phyloP scores from a whole-genome alignment of 2,329 filamentous ascomycete genomes.

The Fusarium subglutinans region DNA sequence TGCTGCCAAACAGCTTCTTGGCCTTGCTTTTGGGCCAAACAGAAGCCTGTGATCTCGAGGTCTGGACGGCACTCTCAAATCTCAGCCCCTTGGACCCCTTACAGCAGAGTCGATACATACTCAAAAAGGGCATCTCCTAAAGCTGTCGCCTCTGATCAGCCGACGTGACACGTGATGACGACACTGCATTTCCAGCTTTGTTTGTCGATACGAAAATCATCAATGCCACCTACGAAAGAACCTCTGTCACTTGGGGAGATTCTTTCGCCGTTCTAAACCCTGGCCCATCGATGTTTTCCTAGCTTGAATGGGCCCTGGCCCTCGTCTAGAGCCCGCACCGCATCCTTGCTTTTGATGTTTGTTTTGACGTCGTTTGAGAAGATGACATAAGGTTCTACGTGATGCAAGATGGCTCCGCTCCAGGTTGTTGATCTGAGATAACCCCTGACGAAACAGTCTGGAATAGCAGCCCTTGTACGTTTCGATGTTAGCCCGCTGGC shows the following conservation, averaged over 20 bases:
- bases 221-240: conserved; percentile 25
- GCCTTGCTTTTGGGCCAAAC: conserved; percentile 21
- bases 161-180: conserved; percentile 38
- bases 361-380: conserved; percentile 32
- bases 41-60: conserved; percentile 26
- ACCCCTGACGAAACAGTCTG: background rate
- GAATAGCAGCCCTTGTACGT: background rate
- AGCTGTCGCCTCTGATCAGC: conserved; percentile 25
- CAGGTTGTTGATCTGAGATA: background rate
- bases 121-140: conserved; percentile 5
- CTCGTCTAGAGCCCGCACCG: background rate
- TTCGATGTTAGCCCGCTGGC: background rate
- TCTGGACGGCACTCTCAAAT: conserved; percentile 9
- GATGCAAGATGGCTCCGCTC: background rate
- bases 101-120: conserved; percentile 5
- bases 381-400: conserved; percentile 18
- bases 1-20: background rate
- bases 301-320: background rate
- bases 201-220: conserved; percentile 22
- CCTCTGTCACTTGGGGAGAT: conserved; percentile 1
- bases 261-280: conserved; percentile 15
- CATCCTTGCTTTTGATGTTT: conserved; percentile 25
- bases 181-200: conserved; percentile 21
- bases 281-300: background rate
- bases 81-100: conserved; percentile 12